Evolutionary conservation across 2,329 filamentous ascomycete species (phyloP).

Genomic region (Drechslerella coelobrocha): DNA sequence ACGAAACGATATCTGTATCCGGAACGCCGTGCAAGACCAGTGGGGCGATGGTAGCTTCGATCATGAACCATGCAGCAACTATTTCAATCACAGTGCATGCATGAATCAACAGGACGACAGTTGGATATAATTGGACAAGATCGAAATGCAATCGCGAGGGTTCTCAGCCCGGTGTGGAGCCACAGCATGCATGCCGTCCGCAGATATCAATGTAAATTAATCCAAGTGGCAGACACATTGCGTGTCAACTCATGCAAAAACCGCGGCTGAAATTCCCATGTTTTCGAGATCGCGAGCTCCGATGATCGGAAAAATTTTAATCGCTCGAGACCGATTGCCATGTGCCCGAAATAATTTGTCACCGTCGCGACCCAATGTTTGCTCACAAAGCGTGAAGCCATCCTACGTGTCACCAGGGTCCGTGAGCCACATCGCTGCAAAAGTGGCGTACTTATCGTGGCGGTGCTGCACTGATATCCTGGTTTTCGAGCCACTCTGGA

Average conservation of each 20-base stretch:
- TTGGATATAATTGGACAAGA: no score
- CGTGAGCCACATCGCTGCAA: not conserved
- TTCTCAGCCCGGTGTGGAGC: no score
- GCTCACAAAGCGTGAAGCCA: not conserved
- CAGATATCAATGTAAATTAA: no score
- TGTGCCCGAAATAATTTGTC: not conserved
- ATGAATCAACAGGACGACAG: no score
- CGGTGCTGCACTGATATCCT: not conserved
- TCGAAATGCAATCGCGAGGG: no score
- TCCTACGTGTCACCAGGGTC: not conserved
- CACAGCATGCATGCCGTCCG: no score
- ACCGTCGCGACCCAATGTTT: not conserved
- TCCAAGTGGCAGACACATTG: no score
- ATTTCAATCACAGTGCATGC: no score
- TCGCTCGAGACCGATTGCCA: not conserved
- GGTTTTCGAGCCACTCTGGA: not conserved
- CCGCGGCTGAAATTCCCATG: no score
- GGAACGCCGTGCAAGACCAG: not conserved
- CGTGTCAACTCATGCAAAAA: no score
- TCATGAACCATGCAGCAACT: not conserved
- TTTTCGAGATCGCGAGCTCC: not conserved
- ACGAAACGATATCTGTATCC: not conserved
- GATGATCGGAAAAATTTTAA: not conserved
- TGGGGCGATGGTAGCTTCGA: not conserved
- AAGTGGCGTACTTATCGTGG: slow-evolving; percentile 1